These are phyloP conservation scores for Pseudocohnilembus persalinus DNA, from an alignment of 169 alveolate species.

Conservation along the genomic window DNA sequence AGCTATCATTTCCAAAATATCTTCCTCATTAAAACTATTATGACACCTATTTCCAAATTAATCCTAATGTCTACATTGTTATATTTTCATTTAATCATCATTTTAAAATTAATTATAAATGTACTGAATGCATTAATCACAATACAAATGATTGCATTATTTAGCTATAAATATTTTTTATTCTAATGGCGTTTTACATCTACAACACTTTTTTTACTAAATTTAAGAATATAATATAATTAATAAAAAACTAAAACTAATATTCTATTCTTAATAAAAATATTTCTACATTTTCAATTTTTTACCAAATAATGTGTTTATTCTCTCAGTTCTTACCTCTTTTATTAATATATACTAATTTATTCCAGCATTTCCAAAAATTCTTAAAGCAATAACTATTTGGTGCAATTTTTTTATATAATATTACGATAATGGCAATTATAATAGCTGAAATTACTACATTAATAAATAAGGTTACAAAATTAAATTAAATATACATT, in stretches of 20 bases:
- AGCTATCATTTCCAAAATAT: not conserved
- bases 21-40: not conserved
- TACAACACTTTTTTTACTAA: not conserved
- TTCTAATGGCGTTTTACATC: not conserved
- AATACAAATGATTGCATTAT: not conserved
- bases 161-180: no score
- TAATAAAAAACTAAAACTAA: no score
- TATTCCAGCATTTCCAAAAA: not conserved
- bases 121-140: not conserved
- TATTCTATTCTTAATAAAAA: no score
- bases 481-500: no score
- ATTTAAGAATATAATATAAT: no score
- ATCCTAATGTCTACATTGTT: not conserved
- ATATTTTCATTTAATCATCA: not conserved
- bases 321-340: no score
- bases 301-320: no score
- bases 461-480: not conserved
- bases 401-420: not conserved
- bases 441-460: not conserved
- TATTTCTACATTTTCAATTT: no score
- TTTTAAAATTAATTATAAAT: no score
- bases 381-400: not conserved
- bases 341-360: no score
- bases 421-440: not conserved
- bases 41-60: not conserved